Evolutionary conservation across 495 filamentous ascomycete species (phyloP).

Genomic region (Penicillium waksmanii): DNA sequence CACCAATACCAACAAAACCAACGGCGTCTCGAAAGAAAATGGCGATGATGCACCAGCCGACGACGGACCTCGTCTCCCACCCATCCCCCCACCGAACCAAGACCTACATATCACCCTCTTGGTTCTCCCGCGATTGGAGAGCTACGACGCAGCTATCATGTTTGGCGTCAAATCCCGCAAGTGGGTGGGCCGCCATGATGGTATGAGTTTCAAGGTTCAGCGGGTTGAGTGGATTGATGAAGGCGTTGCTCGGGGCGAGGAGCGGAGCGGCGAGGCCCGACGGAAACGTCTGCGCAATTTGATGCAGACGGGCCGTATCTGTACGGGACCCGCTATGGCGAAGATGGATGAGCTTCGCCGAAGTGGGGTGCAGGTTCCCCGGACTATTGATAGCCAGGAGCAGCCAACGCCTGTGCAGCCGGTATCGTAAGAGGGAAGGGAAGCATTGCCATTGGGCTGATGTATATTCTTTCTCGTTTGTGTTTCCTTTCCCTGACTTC

Average conservation of each 20-base stretch:
- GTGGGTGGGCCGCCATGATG: constrained; percentile 74
- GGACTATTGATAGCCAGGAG: constrained; percentile 35
- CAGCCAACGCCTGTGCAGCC: constrained; percentile 36
- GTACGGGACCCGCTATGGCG: constrained; percentile 48
- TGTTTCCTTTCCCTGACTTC: not conserved
- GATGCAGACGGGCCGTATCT: constrained; percentile 52
- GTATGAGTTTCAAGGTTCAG: constrained; percentile 83
- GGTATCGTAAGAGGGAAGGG: constrained; percentile 33
- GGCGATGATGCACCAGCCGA: constrained; percentile 15
- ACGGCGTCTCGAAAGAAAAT: no score
- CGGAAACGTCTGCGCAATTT: constrained; percentile 59
- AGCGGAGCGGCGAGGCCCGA: constrained; percentile 63
- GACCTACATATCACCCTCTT: constrained; percentile 86
- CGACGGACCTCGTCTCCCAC: constrained; percentile 42
- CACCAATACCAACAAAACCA: constrained; percentile 9
- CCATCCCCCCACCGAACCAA: constrained; percentile 53
- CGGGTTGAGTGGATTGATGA: constrained; percentile 82
- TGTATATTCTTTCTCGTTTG: not conserved
- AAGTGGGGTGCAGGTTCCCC: constrained; percentile 39
- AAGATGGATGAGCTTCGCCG: constrained; percentile 48
- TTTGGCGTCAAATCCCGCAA: constrained; percentile 80
- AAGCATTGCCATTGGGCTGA: not conserved
- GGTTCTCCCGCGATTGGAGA: constrained; percentile 76
- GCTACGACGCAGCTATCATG: constrained; percentile 71
- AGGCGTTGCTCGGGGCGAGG: constrained; percentile 64